Conservation (phyloP, 2,329 filamentous ascomycete genomes). For the Corinectria fuckeliana region DNA sequence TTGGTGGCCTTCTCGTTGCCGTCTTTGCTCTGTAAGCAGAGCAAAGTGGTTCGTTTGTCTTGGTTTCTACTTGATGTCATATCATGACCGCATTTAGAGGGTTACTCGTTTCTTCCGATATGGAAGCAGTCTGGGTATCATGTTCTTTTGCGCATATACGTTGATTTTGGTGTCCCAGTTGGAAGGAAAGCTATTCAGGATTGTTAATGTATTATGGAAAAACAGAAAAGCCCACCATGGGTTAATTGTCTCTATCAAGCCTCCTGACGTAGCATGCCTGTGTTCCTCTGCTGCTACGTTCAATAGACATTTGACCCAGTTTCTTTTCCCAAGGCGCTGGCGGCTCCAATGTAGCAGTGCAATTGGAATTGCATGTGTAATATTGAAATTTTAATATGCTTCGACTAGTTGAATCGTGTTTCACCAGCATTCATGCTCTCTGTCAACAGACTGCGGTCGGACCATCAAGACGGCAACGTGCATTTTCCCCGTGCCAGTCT, state of each 20-base stretch:
- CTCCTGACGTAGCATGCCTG: slow-evolving; percentile 36
- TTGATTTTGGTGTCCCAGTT: slow-evolving; percentile 37
- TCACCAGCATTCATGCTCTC: background rate
- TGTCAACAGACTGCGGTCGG: background rate
- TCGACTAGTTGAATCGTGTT: background rate
- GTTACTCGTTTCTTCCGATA: slow-evolving; percentile 36
- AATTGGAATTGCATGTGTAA: no score
- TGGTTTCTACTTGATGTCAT: slow-evolving; percentile 36
- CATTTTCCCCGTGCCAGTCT: background rate
- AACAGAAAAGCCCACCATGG: slow-evolving; percentile 37
- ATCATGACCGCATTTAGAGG: slow-evolving; percentile 42
- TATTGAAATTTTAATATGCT: background rate
- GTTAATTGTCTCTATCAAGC: slow-evolving; percentile 38
- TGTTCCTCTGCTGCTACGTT: slow-evolving; percentile 37
- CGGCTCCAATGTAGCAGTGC: no score
- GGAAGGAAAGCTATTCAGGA: slow-evolving; percentile 37
- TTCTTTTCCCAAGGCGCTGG: background rate
- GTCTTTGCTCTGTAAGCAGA: slow-evolving; percentile 51
- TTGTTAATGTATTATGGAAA: slow-evolving; percentile 41
- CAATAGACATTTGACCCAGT: slow-evolving; percentile 39
- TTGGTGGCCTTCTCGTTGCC: slow-evolving; percentile 51
- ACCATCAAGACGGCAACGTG: background rate
- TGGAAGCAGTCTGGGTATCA: slow-evolving; percentile 35
- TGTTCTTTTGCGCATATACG: slow-evolving; percentile 40
- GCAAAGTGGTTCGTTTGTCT: slow-evolving; percentile 24